phyloP scores from a whole-genome alignment of 495 filamentous ascomycete genomes.

The Penicillium fimorum region DNA sequence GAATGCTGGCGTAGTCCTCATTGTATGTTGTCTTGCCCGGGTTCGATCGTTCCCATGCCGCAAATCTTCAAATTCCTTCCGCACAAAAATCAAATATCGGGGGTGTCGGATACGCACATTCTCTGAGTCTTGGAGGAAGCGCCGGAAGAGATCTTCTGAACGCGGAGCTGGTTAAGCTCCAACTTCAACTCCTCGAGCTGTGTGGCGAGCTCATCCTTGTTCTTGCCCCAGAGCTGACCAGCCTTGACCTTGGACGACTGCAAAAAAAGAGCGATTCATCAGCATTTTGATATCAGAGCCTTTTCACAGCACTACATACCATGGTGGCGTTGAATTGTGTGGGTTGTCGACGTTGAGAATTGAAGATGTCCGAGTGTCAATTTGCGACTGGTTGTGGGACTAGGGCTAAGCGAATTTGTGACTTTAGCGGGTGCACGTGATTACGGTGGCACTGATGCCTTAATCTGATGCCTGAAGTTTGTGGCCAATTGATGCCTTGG shows the following conservation, averaged over 20 bases:
- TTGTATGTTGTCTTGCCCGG: slow-evolving; percentile 10
- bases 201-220: slow-evolving; percentile 93
- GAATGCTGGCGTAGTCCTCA: slow-evolving; percentile 9
- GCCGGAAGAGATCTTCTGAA: slow-evolving; percentile 94
- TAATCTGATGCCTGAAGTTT: background rate
- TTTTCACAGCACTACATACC: slow-evolving; percentile 37
- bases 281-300: slow-evolving; percentile 18
- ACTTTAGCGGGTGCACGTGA: slow-evolving; percentile 44
- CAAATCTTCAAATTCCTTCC: slow-evolving; percentile 21
- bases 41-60: slow-evolving; percentile 21
- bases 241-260: slow-evolving; percentile 95
- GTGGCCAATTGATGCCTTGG: background rate
- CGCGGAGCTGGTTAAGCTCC: slow-evolving; percentile 87
- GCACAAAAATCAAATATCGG: slow-evolving; percentile 15
- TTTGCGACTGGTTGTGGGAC: slow-evolving; percentile 53
- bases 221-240: slow-evolving; percentile 95
- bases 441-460: slow-evolving; percentile 4
- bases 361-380: slow-evolving; percentile 49
- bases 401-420: slow-evolving; percentile 49
- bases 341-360: slow-evolving; percentile 52
- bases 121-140: slow-evolving; percentile 91
- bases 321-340: slow-evolving; percentile 50
- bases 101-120: slow-evolving; percentile 68
- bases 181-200: slow-evolving; percentile 92
- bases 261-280: slow-evolving; percentile 19